phyloP scores from a whole-genome alignment of 1,139 yeast genomes.

The Debaryomyces sp. region DNA sequence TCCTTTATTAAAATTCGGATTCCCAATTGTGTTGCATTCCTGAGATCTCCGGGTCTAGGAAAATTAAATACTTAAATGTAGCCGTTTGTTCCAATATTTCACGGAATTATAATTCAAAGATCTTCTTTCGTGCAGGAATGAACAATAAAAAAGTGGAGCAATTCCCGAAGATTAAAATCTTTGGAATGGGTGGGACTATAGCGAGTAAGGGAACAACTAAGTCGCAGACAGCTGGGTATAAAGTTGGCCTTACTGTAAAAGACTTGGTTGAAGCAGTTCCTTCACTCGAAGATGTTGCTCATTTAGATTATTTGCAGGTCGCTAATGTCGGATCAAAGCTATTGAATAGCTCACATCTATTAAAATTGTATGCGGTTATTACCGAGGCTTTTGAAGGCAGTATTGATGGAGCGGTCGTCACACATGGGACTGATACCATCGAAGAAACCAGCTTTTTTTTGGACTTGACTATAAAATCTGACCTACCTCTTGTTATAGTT shows the following conservation, averaged over 20 bases:
- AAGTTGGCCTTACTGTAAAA: slow-evolving; percentile 66
- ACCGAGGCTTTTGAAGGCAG: slow-evolving; percentile 40
- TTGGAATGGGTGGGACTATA: slow-evolving; percentile 77
- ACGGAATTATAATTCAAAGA: not conserved
- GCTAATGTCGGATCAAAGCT: slow-evolving; percentile 68
- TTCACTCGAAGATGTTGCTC: slow-evolving; percentile 58
- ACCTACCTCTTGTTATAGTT: slow-evolving; percentile 64
- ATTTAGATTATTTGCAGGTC: slow-evolving; percentile 64
- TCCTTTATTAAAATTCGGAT: no score
- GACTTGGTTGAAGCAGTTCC: slow-evolving; percentile 61
- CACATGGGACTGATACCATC: slow-evolving; percentile 75
- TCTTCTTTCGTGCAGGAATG: not conserved
- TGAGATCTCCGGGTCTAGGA: no score
- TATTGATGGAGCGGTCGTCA: slow-evolving; percentile 60
- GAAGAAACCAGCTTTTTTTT: slow-evolving; percentile 72
- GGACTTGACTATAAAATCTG: slow-evolving; percentile 57
- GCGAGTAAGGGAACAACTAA: slow-evolving; percentile 64
- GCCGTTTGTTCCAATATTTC: no score
- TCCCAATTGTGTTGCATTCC: no score
- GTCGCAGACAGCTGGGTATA: slow-evolving; percentile 67
- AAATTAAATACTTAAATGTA: no score
- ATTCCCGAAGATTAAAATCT: slow-evolving; percentile 52
- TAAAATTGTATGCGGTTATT: slow-evolving; percentile 42
- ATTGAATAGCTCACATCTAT: slow-evolving; percentile 46
- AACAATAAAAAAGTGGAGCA: not conserved